Conservation (phyloP, 116 monocot species). For the Trichopus zeylanicus region DNA sequence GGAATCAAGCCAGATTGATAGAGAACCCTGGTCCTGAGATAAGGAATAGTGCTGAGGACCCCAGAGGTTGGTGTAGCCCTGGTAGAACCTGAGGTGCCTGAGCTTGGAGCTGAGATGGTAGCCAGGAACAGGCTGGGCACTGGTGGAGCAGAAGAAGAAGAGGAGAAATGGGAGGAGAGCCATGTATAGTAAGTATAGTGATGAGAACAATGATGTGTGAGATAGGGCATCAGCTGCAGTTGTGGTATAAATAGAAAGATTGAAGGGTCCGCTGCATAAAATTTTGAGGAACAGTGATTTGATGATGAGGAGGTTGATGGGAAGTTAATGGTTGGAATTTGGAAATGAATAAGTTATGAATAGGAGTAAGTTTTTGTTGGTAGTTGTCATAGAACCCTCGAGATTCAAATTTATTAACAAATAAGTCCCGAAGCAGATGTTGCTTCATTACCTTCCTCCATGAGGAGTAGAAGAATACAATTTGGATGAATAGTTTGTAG, state of each 20-base stretch:
- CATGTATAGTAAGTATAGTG: slow-evolving; percentile 11
- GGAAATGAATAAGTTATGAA: too few relatives aligned
- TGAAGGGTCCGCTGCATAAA: not conserved
- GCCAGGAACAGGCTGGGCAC: slow-evolving; percentile 58
- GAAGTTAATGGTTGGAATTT: not conserved
- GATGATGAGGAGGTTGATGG: not conserved
- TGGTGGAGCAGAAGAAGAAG: slow-evolving; percentile 1
- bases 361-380: too few relatives aligned
- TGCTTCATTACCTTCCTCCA: too few relatives aligned
- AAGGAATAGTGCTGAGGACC: slow-evolving; percentile 48
- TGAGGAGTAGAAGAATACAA: too few relatives aligned
- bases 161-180: slow-evolving; percentile 14
- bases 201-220: not conserved
- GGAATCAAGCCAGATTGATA: slow-evolving; percentile 59
- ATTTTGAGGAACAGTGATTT: not conserved
- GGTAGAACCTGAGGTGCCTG: slow-evolving; percentile 26
- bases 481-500: too few relatives aligned
- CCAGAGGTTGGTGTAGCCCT: slow-evolving; percentile 48
- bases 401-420: too few relatives aligned
- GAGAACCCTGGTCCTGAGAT: slow-evolving; percentile 31
- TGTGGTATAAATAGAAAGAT: not conserved
- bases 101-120: slow-evolving; percentile 45
- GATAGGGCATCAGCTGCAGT: not conserved
- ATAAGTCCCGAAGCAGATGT: too few relatives aligned
- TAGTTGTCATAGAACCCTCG: too few relatives aligned